Evolutionary conservation across 495 filamentous ascomycete genomes (phyloP), one percentile per base, ranked within the genome.

Genomic region (Pseudoneurospora amorphoporcata): DNA sequence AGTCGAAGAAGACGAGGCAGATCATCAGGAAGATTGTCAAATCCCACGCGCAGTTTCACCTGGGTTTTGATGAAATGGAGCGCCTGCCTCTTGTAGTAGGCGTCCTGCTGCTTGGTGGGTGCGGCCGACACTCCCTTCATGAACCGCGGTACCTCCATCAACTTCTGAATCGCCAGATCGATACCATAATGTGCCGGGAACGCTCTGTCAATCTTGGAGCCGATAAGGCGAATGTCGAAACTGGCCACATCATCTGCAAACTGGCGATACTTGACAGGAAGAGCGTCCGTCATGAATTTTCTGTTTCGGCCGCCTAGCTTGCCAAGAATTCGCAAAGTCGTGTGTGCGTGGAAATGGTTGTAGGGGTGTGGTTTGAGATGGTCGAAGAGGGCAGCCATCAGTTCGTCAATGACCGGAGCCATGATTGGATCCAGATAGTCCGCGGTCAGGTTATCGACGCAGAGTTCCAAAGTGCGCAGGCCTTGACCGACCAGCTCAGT

Each of bases 351-450:
- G 79, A 97, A 96, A 77, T 99, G 96, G 76, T 92, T 97, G 78
- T 98, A 97, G 0, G 95, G 94, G 70, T 92, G 89, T 4, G 96
- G 96, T 73, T 90, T 91, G 40, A 99, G 86, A 78, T 98, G 96
- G 72, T 97, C 93, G 88, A 95, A 98, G 8, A 99, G 86, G 4
- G 94, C 94, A 53, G 93, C 93, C 94, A 98, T 98, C 70, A 99
- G 82, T 74, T 99, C 96, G 76, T 98, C 95, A 81, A 99, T 98
- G 61, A 97, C 95, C 2, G 96, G 96, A 7, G 94, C 93, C 95
- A 99, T 99, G 71, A 99, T 99, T 0, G 96, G 96, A 76, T 99
- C 96, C 39, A 99, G 80, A 77, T 99, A 99, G 75, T 99, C 96
- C 0, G 95, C 94, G 0, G 96, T 99, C 1, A 99, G 86, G 76